These are phyloP conservation scores for Suhomyces bokatorum DNA, from an alignment of 1,139 yeast genomes.

Conservation along the genomic window DNA sequence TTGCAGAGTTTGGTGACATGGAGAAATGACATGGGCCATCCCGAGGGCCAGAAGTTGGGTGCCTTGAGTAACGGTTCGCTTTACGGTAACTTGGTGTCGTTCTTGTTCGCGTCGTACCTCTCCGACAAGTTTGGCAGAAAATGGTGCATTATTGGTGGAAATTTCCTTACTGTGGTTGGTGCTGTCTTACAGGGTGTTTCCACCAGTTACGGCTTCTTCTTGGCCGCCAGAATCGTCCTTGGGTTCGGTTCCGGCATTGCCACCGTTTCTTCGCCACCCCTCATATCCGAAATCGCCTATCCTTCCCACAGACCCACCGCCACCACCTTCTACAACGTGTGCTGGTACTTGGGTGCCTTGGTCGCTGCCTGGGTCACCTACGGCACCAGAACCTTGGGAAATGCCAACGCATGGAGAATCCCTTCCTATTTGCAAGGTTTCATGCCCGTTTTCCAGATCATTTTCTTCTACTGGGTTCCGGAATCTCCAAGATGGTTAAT, in stretches of 20 bases:
- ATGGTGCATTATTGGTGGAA: conserved; percentile 15
- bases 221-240: conserved; percentile 38
- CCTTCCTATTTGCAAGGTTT: conserved; percentile 49
- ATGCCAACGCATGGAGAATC: conserved; percentile 42
- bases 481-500: conserved; percentile 51
- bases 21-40: conserved; percentile 21
- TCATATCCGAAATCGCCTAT: conserved; percentile 45
- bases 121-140: conserved; percentile 52
- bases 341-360: conserved; percentile 46
- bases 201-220: conserved; percentile 34
- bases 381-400: conserved; percentile 39
- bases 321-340: conserved; percentile 52
- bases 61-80: conserved; percentile 24
- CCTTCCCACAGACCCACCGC: conserved; percentile 49
- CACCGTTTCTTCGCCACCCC: conserved; percentile 40
- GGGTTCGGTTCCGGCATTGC: conserved; percentile 44
- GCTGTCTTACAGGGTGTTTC: conserved; percentile 43
- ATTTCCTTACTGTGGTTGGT: conserved; percentile 16
- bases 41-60: conserved; percentile 21
- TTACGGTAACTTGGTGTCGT: conserved; percentile 24
- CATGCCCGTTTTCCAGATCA: conserved; percentile 30
- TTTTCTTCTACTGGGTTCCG: conserved; percentile 38
- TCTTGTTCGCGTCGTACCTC: conserved; percentile 31
- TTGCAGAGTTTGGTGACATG: conserved; percentile 21
- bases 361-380: conserved; percentile 57